A percentile compares a stretch with the other conserved stretches of the same genome.
Conservation (phyloP, 345 rosid genomes). For the Triadica sebifera region DNA sequence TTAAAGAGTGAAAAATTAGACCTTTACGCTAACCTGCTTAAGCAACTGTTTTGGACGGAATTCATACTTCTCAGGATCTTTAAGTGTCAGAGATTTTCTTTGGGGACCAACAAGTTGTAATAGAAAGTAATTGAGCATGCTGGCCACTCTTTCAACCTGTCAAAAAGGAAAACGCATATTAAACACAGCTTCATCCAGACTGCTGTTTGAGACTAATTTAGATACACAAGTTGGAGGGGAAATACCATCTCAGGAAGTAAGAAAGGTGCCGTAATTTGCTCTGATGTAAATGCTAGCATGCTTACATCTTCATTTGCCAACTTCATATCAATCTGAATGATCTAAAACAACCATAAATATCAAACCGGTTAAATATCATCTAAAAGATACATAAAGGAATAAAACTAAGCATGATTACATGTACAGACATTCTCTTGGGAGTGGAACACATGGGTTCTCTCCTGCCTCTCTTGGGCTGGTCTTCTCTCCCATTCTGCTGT, state of each 20-base stretch:
- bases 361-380: slow-evolving; percentile 10
- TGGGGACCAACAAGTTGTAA: slow-evolving; percentile 98
- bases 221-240: slow-evolving; percentile 4
- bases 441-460: slow-evolving; percentile 84
- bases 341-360: slow-evolving; percentile 41
- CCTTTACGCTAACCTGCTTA: slow-evolving; percentile 58
- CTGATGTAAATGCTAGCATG: slow-evolving; percentile 90
- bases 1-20: neutral
- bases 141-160: slow-evolving; percentile 96
- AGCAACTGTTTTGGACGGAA: slow-evolving; percentile 94
- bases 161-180: slow-evolving; percentile 9
- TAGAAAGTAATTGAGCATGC: slow-evolving; percentile 93
- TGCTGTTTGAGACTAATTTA: neutral
- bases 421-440: slow-evolving; percentile 89
- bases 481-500: slow-evolving; percentile 90
- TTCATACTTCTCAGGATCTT: slow-evolving; percentile 95
- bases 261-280: slow-evolving; percentile 92
- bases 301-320: slow-evolving; percentile 97
- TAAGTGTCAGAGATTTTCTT: slow-evolving; percentile 81
- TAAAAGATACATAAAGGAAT: neutral
- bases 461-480: slow-evolving; percentile 96
- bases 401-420: neutral
- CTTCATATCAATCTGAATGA: slow-evolving; percentile 92
- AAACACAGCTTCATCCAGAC: neutral
- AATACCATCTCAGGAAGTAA: slow-evolving; percentile 98